Conservation (phyloP, 371 early-diverging fungal species). For the Rhizopus delemar region DNA sequence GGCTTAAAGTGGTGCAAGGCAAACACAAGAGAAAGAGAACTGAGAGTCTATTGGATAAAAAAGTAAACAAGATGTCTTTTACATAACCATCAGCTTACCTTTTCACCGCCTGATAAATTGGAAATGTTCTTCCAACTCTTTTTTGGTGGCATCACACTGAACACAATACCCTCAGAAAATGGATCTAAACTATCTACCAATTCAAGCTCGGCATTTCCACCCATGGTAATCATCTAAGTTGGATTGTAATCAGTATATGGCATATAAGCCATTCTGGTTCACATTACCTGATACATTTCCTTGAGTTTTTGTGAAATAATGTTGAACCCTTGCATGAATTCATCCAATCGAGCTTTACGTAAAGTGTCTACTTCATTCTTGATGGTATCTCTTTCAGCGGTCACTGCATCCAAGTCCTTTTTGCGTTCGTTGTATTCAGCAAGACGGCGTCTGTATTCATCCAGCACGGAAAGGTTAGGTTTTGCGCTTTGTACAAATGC, state of each 20-base stretch:
- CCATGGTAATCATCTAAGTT: conserved; percentile 93
- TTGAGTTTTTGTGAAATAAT: conserved; percentile 94
- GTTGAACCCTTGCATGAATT: conserved; percentile 97
- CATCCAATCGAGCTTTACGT: conserved; percentile 80
- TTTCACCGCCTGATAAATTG: conserved; percentile 99
- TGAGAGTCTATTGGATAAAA: conserved; percentile 75
- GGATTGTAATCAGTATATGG: conserved; percentile 1
- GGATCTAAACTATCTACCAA: conserved; percentile 99
- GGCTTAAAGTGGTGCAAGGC: conserved; percentile 99
- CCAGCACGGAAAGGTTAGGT: conserved; percentile 88
- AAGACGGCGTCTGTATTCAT: conserved; percentile 82
- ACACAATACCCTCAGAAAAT: conserved; percentile 98
- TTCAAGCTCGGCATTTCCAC: conserved; percentile 99
- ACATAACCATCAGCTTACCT: conserved; percentile 57
- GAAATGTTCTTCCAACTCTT: conserved; percentile 99
- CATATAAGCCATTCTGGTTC: not conserved
- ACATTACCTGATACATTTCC: conserved; percentile 95
- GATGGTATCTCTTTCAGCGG: conserved; percentile 70
- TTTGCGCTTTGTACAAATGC: conserved; percentile 69
- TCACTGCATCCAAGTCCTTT: conserved; percentile 76
- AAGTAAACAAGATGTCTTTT: not conserved
- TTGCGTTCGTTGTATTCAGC: conserved; percentile 72
- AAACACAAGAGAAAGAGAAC: conserved; percentile 98
- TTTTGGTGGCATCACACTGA: conserved; percentile 99
- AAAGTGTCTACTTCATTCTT: conserved; percentile 77